phyloP scores from a whole-genome alignment of 1,284 basidiomycete species.

The Apiotrichum gamsii region DNA sequence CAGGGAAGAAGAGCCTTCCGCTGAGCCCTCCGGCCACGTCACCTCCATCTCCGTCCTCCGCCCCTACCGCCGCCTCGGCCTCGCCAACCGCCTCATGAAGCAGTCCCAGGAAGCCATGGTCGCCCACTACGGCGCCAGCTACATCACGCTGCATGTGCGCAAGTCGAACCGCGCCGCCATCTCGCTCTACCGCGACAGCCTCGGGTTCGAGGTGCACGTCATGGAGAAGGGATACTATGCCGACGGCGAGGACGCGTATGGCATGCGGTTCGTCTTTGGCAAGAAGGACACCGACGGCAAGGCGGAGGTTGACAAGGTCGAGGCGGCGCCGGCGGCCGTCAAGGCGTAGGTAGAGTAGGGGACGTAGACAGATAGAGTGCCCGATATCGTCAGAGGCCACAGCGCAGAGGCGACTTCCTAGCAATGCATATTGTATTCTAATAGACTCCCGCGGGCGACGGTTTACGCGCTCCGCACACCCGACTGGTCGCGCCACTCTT shows the following conservation, averaged over 20 bases:
- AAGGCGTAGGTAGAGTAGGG: neutral
- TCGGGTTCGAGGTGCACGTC: slow-evolving; percentile 70
- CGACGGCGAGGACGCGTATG: slow-evolving; percentile 86
- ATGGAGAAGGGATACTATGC: slow-evolving; percentile 82
- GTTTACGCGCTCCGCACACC: slow-evolving; percentile 41
- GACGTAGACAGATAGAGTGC: neutral
- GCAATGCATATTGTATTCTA: neutral
- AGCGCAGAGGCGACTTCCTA: neutral
- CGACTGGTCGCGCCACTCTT: slow-evolving; percentile 54
- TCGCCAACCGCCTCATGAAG: slow-evolving; percentile 83
- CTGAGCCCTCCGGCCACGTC: slow-evolving; percentile 71
- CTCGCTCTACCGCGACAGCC: slow-evolving; percentile 70
- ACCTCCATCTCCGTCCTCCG: slow-evolving; percentile 85
- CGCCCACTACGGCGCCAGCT: slow-evolving; percentile 67
- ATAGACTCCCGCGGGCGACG: neutral
- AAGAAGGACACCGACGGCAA: slow-evolving; percentile 10
- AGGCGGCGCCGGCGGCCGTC: too few relatives aligned
- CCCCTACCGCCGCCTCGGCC: slow-evolving; percentile 72
- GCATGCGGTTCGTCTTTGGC: slow-evolving; percentile 62
- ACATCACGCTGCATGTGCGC: slow-evolving; percentile 77
- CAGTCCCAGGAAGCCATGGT: slow-evolving; percentile 81
- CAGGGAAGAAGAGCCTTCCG: slow-evolving; percentile 64
- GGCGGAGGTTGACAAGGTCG: neutral
- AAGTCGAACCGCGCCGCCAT: slow-evolving; percentile 81
- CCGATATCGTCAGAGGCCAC: too few relatives aligned